phyloP scores from a whole-genome alignment of 805 yeast genomes.

The Wickerhamomyces bisporus region DNA sequence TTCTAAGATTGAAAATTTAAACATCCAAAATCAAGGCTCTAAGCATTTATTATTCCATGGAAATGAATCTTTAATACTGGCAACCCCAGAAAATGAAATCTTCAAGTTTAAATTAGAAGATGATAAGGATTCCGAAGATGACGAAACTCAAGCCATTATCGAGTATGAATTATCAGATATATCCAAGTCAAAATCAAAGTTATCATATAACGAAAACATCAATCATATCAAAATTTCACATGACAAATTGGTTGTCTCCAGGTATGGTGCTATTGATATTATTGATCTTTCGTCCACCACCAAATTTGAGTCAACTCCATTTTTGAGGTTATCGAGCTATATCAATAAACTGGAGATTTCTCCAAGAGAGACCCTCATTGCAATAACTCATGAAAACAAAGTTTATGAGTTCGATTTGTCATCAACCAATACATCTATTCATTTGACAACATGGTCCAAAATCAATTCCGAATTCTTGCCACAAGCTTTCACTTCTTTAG shows the following conservation, averaged over 20 bases:
- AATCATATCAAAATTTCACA: conserved; percentile 46
- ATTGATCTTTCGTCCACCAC: conserved; percentile 28
- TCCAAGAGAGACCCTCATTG: conserved; percentile 44
- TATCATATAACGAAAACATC: conserved; percentile 46
- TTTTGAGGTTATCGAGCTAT: conserved; percentile 54
- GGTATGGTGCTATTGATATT: conserved; percentile 62
- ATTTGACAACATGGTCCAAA: conserved; percentile 73
- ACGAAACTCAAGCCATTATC: conserved; percentile 11
- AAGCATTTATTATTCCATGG: conserved; percentile 44
- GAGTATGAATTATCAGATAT: conserved; percentile 38
- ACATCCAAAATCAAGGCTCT: conserved; percentile 46
- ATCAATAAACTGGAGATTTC: conserved; percentile 63
- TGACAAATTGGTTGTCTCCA: conserved; percentile 48
- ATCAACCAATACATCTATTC: conserved; percentile 8
- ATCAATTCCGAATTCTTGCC: conserved; percentile 74
- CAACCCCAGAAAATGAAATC: conserved; percentile 60
- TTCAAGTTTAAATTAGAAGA: conserved; percentile 33
- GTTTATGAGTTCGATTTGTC: conserved; percentile 59
- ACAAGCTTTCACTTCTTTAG: conserved; percentile 45
- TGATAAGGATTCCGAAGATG: conserved; percentile 11
- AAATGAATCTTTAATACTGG: conserved; percentile 40
- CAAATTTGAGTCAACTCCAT: conserved; percentile 28
- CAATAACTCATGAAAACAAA: conserved; percentile 69
- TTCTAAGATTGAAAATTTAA: conserved; percentile 41
- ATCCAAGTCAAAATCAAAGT: conserved; percentile 27